Percentiles rank a stretch among this genome's conserved stretches.
Conservation (phyloP, 2,329 filamentous ascomycete species). For the Botrytis byssoidea region DNA sequence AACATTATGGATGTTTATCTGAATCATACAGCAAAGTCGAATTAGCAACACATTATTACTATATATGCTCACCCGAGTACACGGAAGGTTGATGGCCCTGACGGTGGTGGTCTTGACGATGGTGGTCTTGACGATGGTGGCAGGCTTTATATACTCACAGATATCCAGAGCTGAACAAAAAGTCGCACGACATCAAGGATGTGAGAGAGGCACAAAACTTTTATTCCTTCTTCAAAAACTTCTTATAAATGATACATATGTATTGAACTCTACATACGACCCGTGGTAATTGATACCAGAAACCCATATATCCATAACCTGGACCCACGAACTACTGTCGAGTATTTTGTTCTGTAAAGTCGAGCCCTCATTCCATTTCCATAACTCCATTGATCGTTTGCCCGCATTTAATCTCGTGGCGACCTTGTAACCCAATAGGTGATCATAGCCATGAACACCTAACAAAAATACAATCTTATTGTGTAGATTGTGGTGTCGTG, state of each 20-base stretch:
- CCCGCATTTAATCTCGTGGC: background rate
- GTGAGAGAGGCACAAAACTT: background rate
- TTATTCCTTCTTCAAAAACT: background rate
- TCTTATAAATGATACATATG: background rate
- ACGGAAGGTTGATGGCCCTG: background rate
- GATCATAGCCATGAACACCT: background rate
- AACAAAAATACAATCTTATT: background rate
- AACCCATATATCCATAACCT: background rate
- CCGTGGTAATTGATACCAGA: background rate
- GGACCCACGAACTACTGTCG: background rate
- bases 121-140: background rate
- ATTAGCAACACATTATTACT: background rate
- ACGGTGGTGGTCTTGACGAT: background rate
- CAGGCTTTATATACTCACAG: background rate
- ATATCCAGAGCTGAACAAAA: too few relatives aligned
- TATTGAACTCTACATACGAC: background rate
- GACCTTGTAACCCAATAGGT: background rate
- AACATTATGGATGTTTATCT: background rate
- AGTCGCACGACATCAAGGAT: background rate
- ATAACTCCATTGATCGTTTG: background rate
- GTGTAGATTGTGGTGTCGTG: background rate
- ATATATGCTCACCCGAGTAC: background rate
- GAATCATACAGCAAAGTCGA: accelerated
- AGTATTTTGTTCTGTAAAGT: background rate
- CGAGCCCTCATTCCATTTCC: background rate